Percentiles rank a stretch among this genome's conserved stretches.
phyloP scores from a whole-genome alignment of 164 flowering plant species.

The Macadamia integrifolia region DNA sequence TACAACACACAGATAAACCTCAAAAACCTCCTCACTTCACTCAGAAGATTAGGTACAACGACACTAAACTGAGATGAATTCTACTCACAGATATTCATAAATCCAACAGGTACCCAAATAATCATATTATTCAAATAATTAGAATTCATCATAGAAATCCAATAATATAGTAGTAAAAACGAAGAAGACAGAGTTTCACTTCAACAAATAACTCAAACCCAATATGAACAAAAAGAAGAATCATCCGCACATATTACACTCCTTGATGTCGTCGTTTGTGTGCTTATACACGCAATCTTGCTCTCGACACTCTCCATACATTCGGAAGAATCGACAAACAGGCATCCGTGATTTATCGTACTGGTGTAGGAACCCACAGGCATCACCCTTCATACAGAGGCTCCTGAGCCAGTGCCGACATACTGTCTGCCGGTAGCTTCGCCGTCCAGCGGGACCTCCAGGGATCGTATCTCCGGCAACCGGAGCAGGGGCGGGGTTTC shows the following conservation, averaged over 20 bases:
- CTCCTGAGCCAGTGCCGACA: conserved; percentile 98
- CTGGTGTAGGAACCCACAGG: conserved; percentile 97
- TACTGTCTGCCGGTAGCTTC: conserved; percentile 95
- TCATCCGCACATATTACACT: conserved; percentile 80
- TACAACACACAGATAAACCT: too few species aligned
- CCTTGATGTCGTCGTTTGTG: conserved; percentile 95
- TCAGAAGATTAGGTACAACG: too few species aligned
- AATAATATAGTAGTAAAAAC: too few species aligned
- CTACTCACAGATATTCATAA: not conserved
- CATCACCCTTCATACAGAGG: conserved; percentile 98
- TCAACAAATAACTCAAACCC: not conserved
- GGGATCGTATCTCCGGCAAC: conserved; percentile 8
- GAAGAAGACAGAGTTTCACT: too few species aligned
- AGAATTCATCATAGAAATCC: too few species aligned
- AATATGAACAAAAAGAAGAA: not conserved
- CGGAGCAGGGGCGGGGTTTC: conserved; percentile 9
- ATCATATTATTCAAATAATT: too few species aligned
- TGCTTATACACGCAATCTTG: conserved; percentile 98
- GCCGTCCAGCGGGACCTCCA: conserved; percentile 26
- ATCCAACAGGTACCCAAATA: not conserved
- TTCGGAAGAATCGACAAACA: conserved; percentile 78
- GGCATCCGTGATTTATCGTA: conserved; percentile 97
- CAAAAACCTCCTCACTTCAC: too few species aligned
- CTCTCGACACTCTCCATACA: conserved; percentile 95
- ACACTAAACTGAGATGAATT: too few species aligned